Evolutionary conservation across 2,329 filamentous ascomycete species (phyloP), one percentile per base, ranked within the genome.

Genomic region (Pseudogymnoascus sp.): DNA sequence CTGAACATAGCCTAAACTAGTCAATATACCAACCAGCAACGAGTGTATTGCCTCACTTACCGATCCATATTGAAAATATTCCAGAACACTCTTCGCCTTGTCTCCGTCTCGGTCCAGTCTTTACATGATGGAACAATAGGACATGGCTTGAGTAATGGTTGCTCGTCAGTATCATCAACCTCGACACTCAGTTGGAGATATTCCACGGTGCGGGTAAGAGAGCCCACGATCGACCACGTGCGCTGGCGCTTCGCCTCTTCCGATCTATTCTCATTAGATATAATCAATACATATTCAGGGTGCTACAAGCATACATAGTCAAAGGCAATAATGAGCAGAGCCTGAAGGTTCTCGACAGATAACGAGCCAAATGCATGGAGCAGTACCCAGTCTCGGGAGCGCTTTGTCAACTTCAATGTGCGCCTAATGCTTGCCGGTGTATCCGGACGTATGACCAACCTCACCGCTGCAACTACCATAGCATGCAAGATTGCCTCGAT

Each of bases 51-150:
- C 14, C n/a, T 16, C 8, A 52, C 45, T 52, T 52, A 52, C 49
- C 49, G 49, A 38, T 78, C 76, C 63, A 77, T 68, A 2, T 74
- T 66, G 63, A 78, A 78, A 3, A 77, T 71, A 11, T 72, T 76
- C 75, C 76, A 78, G 61, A 78, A 78, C 2, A 78, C 72, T 0
- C 76, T 67, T 1, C 77, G 68, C 5, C 76, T 66, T 62, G 77
- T 75, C 64, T 78, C 77, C 1, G 69, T 67, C 41, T 75, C 75
- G 1, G 68, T 71, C 75, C 75, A 76, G 64, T 65, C 68, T 21
- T 69, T 65, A 1, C 76, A 43, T 25, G 68, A 62, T 16, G 70
- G 67, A 0, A 78, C 62, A 59, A 68, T 67, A 11, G 68, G 58
- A 45, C 70, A 68, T 33, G 73, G 68, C 5, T 73, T 70, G 0